Evolutionary conservation across 768 basidiomycete genomes (phyloP).

Genomic region (Kwoniella botswanensis): DNA sequence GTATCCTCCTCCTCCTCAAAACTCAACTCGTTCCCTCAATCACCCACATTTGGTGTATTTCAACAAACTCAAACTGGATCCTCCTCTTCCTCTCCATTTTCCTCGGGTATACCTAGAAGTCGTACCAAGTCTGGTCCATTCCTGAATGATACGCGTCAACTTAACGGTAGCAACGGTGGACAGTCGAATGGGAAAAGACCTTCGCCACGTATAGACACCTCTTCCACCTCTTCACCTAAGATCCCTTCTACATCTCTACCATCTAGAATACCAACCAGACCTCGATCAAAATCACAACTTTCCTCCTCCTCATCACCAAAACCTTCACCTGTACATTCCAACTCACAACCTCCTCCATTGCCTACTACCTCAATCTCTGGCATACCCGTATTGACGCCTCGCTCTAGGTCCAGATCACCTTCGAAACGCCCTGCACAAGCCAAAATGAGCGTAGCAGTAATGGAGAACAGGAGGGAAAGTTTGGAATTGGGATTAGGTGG

Average conservation of each 20-base stretch:
- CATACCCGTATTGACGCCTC: slow-evolving; percentile 11
- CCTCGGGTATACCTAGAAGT: slow-evolving; percentile 5
- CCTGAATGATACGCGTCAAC: slow-evolving; percentile 3
- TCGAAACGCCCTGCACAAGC: background rate
- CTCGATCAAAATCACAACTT: slow-evolving; percentile 25
- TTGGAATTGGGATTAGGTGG: slow-evolving; percentile 12
- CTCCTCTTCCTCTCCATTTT: background rate
- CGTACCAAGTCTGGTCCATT: slow-evolving; percentile 9
- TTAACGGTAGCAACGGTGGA: background rate
- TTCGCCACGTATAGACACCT: background rate
- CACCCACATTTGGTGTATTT: slow-evolving; percentile 17
- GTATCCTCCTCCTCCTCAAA: background rate
- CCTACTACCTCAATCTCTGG: slow-evolving; percentile 15
- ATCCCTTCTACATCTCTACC: background rate
- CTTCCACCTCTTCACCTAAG: slow-evolving; percentile 1
- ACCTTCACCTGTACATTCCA: slow-evolving; percentile 1
- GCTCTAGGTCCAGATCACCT: slow-evolving; percentile 17
- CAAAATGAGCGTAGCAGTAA: slow-evolving; percentile 15
- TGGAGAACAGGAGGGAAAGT: slow-evolving; percentile 7
- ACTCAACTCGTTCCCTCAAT: slow-evolving; percentile 3
- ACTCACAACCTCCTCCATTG: slow-evolving; percentile 4
- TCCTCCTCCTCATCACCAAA: background rate
- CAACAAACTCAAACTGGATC: slow-evolving; percentile 2
- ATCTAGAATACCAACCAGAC: slow-evolving; percentile 25
- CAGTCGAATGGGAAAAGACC: background rate